Conservation (phyloP, 2,329 filamentous ascomycete species). For the Zasmidium angulare region DNA sequence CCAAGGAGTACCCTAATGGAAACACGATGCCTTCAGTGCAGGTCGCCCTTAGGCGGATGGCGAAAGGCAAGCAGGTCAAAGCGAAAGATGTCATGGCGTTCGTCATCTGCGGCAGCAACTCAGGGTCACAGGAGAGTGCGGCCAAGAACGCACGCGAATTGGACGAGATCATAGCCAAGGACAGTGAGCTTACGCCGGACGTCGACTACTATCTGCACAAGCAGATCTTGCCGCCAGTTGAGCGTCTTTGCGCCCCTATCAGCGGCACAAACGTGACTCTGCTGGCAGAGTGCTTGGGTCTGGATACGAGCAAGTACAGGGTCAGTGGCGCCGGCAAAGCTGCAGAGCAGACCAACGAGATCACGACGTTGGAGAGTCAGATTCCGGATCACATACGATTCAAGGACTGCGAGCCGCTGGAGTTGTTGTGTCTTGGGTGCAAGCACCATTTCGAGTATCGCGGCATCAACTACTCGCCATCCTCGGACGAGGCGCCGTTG, state of each 20-base stretch:
- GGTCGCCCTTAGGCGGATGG: slow-evolving; percentile 84
- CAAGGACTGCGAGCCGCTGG: slow-evolving; percentile 72
- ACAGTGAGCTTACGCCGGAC: slow-evolving; percentile 76
- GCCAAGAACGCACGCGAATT: slow-evolving; percentile 88
- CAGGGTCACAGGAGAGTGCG: slow-evolving; percentile 65
- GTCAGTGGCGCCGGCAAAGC: slow-evolving; percentile 58
- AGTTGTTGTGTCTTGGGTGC: slow-evolving; percentile 79
- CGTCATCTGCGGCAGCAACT: slow-evolving; percentile 73
- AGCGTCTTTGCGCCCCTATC: slow-evolving; percentile 95
- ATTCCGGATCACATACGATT: slow-evolving; percentile 91
- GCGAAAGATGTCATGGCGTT: slow-evolving; percentile 97
- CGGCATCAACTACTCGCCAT: slow-evolving; percentile 59
- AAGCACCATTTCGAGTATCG: slow-evolving; percentile 71
- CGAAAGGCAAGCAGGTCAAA: slow-evolving; percentile 81
- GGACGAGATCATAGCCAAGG: slow-evolving; percentile 77
- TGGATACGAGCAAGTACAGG: slow-evolving; percentile 85
- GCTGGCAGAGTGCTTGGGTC: slow-evolving; percentile 87
- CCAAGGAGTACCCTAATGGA: slow-evolving; percentile 89
- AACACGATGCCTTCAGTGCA: slow-evolving; percentile 97
- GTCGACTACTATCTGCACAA: slow-evolving; percentile 98
- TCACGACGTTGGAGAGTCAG: slow-evolving; percentile 90
- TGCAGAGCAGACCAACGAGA: slow-evolving; percentile 61
- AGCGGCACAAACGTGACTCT: slow-evolving; percentile 85
- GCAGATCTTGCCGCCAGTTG: slow-evolving; percentile 96
- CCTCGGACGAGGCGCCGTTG: slow-evolving; percentile 28